These are phyloP conservation scores for Monosiga brevicollis DNA, from an alignment of 78 protist genomes.

Conservation along the genomic window DNA sequence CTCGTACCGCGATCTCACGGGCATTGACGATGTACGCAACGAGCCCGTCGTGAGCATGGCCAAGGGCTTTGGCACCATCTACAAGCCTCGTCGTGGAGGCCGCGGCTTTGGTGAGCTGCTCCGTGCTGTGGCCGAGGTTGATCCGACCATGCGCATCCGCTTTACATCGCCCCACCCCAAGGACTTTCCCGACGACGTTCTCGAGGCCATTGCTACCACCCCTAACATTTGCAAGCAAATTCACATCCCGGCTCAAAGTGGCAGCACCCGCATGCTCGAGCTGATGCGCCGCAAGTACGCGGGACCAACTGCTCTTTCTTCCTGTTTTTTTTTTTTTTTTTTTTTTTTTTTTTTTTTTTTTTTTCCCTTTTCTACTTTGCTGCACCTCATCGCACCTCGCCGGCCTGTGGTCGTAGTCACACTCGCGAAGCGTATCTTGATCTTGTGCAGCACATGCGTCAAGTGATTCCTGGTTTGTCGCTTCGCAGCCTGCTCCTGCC, in stretches of 20 bases:
- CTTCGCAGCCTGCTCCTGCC: too few species aligned
- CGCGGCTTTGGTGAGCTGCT: slow-evolving; percentile 30
- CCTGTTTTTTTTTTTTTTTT: too few species aligned
- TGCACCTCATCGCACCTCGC: too few species aligned
- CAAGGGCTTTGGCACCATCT: slow-evolving; percentile 55
- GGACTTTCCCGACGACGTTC: slow-evolving; percentile 61
- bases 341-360: too few species aligned
- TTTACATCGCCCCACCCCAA: slow-evolving; percentile 94
- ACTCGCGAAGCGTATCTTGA: slow-evolving; percentile 64
- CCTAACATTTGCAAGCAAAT: slow-evolving; percentile 66
- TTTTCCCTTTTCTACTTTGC: too few species aligned
- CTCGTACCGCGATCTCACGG: slow-evolving; percentile 41
- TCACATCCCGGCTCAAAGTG: slow-evolving; percentile 81
- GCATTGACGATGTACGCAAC: neutral
- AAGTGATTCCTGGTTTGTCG: slow-evolving; percentile 3
- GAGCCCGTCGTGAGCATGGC: neutral
- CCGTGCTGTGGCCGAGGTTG: slow-evolving; percentile 1
- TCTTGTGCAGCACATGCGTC: slow-evolving; percentile 32
- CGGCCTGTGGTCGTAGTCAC: too few species aligned
- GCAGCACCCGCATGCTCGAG: slow-evolving; percentile 46
- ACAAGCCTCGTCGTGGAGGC: slow-evolving; percentile 32
- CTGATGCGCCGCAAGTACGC: slow-evolving; percentile 77
- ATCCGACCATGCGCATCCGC: slow-evolving; percentile 71
- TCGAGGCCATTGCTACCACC: slow-evolving; percentile 26
- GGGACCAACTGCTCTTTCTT: too few species aligned